Conservation (phyloP, 2,329 filamentous ascomycete species). For the Aspergillus tamarii region DNA sequence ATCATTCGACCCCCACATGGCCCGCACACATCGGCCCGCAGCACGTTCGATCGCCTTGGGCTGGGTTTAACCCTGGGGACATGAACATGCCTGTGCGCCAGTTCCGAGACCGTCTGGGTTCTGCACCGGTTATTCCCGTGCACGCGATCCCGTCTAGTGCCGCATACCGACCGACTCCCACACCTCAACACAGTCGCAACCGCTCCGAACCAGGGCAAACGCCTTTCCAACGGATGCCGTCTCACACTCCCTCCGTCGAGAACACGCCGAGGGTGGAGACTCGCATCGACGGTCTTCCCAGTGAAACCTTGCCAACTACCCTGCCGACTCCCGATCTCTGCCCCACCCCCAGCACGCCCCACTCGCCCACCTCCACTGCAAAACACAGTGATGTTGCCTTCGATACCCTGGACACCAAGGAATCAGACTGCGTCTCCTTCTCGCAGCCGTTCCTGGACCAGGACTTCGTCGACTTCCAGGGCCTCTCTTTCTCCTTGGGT, state of each 20-base stretch:
- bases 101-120: conserved; percentile 40
- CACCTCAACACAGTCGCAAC: conserved; percentile 23
- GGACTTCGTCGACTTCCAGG: conserved; percentile 31
- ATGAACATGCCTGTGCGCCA: conserved; percentile 22
- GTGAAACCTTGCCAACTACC: conserved; percentile 34
- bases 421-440: conserved; percentile 29
- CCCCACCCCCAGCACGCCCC: conserved; percentile 34
- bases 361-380: conserved; percentile 27
- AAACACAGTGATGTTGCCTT: conserved; percentile 12
- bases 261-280: background rate
- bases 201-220: conserved; percentile 23
- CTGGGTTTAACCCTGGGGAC: conserved; percentile 30
- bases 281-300: conserved; percentile 25
- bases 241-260: conserved; percentile 16
- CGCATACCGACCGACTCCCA: conserved; percentile 24
- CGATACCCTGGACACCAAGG: conserved; percentile 17
- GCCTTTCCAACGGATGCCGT: conserved; percentile 9
- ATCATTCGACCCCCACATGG: conserved; percentile 22
- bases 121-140: conserved; percentile 36
- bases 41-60: conserved; percentile 25
- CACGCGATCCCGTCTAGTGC: conserved; percentile 24
- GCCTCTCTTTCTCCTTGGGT: background rate
- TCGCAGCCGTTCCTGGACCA: conserved; percentile 33
- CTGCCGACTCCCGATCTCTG: conserved; percentile 39
- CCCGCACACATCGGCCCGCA: conserved; percentile 17